A percentile compares a stretch with the other conserved stretches of the same genome.
phyloP scores from a whole-genome alignment of 352 stramenopile species.

The Phytophthora rubi region DNA sequence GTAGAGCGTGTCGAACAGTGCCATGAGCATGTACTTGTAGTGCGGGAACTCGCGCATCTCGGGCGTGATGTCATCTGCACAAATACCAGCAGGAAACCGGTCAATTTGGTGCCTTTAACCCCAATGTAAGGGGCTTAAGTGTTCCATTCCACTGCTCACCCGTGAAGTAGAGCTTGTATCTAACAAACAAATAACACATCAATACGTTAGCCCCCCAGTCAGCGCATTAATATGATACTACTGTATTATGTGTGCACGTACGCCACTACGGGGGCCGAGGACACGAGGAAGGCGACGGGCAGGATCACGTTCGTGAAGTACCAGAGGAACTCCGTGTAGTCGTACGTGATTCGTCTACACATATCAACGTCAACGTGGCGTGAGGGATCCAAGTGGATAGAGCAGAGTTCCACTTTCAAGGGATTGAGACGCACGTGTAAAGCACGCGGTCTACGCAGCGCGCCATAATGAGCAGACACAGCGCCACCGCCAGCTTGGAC shows the following conservation, averaged over 20 bases:
- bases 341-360: constrained; percentile 84
- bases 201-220: neutral
- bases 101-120: neutral
- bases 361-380: neutral
- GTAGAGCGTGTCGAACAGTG: constrained; percentile 84
- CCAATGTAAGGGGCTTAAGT: neutral
- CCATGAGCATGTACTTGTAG: constrained; percentile 90
- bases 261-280: constrained; percentile 77
- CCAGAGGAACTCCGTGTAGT: constrained; percentile 89
- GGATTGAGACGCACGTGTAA: constrained; percentile 71
- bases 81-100: neutral
- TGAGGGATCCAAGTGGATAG: constrained; percentile 4
- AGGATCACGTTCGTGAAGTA: constrained; percentile 90
- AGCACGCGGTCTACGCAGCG: constrained; percentile 86
- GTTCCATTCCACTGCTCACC: constrained; percentile 26
- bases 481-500: constrained; percentile 84
- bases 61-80: constrained; percentile 77
- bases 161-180: constrained; percentile 86
- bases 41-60: constrained; percentile 86
- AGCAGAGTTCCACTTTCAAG: neutral
- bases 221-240: neutral
- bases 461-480: constrained; percentile 78
- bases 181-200: constrained; percentile 15
- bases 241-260: constrained; percentile 29
- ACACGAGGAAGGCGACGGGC: constrained; percentile 76